phyloP scores from a whole-genome alignment of 2,329 filamentous ascomycete genomes.

The Gnomoniopsis sp. region DNA sequence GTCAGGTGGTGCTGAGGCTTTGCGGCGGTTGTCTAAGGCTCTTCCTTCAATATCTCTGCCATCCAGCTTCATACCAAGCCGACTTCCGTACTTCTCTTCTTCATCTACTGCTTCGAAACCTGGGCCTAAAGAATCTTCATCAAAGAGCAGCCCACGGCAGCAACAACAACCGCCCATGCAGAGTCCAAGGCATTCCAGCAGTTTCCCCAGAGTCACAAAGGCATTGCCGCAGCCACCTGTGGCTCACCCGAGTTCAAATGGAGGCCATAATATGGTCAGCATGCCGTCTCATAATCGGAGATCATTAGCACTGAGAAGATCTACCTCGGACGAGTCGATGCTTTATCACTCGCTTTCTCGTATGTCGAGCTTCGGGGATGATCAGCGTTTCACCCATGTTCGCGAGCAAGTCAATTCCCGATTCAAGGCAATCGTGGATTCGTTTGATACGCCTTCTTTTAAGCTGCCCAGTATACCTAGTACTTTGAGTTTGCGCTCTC shows the following conservation, averaged over 20 bases:
- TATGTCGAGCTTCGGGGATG: conserved; percentile 81
- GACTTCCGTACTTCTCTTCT: conserved; percentile 34
- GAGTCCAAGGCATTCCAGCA: conserved; percentile 18
- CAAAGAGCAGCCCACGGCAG: conserved; percentile 20
- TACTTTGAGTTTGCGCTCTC: conserved; percentile 22
- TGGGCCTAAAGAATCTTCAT: conserved; percentile 22
- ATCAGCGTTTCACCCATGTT: conserved; percentile 74
- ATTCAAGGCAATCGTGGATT: conserved; percentile 87
- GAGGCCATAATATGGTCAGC: background rate
- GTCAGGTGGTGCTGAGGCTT: conserved; percentile 54
- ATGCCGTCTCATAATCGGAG: conserved; percentile 20
- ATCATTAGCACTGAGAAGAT: conserved; percentile 48
- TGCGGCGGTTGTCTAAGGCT: conserved; percentile 55
- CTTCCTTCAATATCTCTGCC: conserved; percentile 53
- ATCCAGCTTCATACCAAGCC: conserved; percentile 32
- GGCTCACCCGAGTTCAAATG: conserved; percentile 14
- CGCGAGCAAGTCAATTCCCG: conserved; percentile 84
- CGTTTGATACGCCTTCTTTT: conserved; percentile 74
- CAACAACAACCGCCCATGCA: conserved; percentile 19
- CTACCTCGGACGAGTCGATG: conserved; percentile 75
- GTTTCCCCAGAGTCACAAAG: conserved; percentile 1
- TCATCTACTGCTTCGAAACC: conserved; percentile 27
- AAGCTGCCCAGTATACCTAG: conserved; percentile 51
- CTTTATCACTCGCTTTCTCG: conserved; percentile 72
- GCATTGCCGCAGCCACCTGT: conserved; percentile 5